A percentile compares a stretch with the other conserved stretches of the same genome.
Evolutionary conservation across 192 early-diverging fungal species (phyloP).

Genomic region (Oehlia diaphana): DNA sequence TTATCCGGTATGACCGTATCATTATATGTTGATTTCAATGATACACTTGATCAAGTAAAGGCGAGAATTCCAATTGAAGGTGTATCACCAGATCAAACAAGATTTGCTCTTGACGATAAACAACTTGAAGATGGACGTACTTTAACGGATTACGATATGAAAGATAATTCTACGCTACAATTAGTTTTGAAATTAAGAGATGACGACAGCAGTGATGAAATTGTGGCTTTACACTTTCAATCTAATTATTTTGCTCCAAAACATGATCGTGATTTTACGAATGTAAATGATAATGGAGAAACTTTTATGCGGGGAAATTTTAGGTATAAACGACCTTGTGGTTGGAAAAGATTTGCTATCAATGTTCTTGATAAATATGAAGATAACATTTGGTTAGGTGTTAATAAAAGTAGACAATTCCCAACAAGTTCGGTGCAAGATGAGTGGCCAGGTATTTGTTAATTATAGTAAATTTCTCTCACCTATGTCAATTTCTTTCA

Average conservation of each 20-base stretch:
- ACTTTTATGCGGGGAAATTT: conserved; percentile 2
- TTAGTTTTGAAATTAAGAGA: conserved; percentile 62
- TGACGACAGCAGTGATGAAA: conserved; percentile 33
- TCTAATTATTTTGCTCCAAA: background rate
- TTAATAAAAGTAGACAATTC: background rate
- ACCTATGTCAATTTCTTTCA: too few species aligned
- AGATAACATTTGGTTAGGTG: conserved; percentile 17
- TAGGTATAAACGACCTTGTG: conserved; percentile 1
- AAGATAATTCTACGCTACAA: conserved; percentile 66
- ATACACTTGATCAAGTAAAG: too few species aligned
- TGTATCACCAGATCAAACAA: conserved; percentile 46
- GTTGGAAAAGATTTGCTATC: conserved; percentile 17
- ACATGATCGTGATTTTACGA: conserved; percentile 12
- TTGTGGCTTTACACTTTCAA: background rate
- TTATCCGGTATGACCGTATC: too few species aligned
- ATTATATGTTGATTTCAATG: too few species aligned
- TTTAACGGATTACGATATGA: conserved; percentile 67
- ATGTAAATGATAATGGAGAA: background rate
- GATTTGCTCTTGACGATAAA: conserved; percentile 65
- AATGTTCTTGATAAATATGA: conserved; percentile 8
- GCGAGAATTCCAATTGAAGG: conserved; percentile 47
- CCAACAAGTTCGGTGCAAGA: too few species aligned
- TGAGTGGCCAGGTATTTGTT: too few species aligned
- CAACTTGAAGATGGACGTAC: conserved; percentile 66
- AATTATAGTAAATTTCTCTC: too few species aligned